Conservation (phyloP, 371 early-diverging fungal species). For the Pancytospora philotis region DNA sequence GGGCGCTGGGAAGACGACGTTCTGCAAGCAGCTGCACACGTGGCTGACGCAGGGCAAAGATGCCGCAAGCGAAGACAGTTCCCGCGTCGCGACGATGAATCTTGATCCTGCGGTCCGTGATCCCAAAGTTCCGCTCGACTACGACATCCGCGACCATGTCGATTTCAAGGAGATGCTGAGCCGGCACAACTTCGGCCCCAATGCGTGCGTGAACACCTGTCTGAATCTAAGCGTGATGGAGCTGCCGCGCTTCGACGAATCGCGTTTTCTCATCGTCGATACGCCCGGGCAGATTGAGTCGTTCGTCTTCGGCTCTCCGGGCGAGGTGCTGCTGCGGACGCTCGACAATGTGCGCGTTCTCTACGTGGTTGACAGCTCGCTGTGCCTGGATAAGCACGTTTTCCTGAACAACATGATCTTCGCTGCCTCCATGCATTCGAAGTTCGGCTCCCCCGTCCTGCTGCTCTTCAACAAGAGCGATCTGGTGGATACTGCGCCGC, state of each 20-base stretch:
- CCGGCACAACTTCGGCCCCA: conserved; percentile 91
- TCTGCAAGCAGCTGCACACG: conserved; percentile 67
- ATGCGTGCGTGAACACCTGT: conserved; percentile 89
- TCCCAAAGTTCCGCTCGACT: conserved; percentile 81
- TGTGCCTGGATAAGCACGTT: conserved; percentile 77
- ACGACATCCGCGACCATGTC: conserved; percentile 91
- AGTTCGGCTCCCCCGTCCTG: conserved; percentile 74
- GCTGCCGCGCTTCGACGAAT: conserved; percentile 62
- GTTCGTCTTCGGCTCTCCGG: conserved; percentile 97
- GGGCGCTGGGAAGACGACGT: conserved; percentile 91
- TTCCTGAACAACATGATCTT: conserved; percentile 99
- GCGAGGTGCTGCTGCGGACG: conserved; percentile 60
- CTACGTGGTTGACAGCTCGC: conserved; percentile 88
- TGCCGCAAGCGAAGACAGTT: conserved; percentile 45
- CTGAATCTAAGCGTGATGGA: conserved; percentile 86
- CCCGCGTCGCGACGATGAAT: conserved; percentile 64
- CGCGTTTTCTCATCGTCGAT: conserved; percentile 72
- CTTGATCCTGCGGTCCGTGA: conserved; percentile 89
- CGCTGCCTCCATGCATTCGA: conserved; percentile 66
- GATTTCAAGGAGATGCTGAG: conserved; percentile 96
- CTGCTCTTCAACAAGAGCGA: conserved; percentile 93
- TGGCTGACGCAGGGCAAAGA: conserved; percentile 52
- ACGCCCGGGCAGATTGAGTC: conserved; percentile 99
- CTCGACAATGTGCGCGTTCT: conserved; percentile 61
- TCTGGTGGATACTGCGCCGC: conserved; percentile 71